Evolutionary conservation across 2,329 filamentous ascomycete genomes (phyloP), one percentile per base, ranked within the genome.

Genomic region (Ophiostoma sp.): DNA sequence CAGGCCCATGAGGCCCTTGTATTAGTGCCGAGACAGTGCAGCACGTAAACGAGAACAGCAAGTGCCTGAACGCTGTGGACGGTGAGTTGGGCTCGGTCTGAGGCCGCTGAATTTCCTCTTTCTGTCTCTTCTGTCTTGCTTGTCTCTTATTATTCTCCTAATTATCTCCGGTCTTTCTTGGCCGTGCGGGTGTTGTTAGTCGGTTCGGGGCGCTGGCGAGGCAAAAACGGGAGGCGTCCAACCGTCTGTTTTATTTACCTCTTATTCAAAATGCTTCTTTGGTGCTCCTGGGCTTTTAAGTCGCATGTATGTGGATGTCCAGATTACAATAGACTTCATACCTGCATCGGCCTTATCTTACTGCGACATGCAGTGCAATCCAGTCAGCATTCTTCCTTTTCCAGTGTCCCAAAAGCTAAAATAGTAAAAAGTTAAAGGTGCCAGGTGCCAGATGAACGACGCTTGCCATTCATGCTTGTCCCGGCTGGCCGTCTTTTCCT

Each of bases 41-140:
- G 61, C 61, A 66, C 61, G 61, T 66, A 45, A 66, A 66, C 61
- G 45, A 66, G 61, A n/a, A n/a, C 36, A 22, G 50, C 50, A 55
- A 55, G 50, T 55, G 42, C 9, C 4, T 55, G 50, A 22, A 22
- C 22, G 15, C n/a, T 48, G 42, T 48, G 42, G 42, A 19, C 42
- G 15, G 42, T 15, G 42, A 12, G 42, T 12, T 48, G 42, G 19
- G 42, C 42, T 48, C 42, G 42, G 42, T 48, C 42, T 48, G 42
- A 8, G 50, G n/a, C 50, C 50, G 50, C 50, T 55, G 12, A 19
- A n/a, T 33, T 15, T 36, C 25, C 55, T 33, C 55, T 19, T n/a
- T 59, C 12, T 59, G 55, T 19, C 55, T 31, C 7, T 17, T 28
- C 9, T 55, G 50, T 25, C 50, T 52, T 52, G 17, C 50, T 6